Percentiles rank a stretch among this genome's conserved stretches.
These are phyloP conservation scores for Poa pratensis DNA, from an alignment of 176 grass and related monocot genomes.

Conservation along the genomic window DNA sequence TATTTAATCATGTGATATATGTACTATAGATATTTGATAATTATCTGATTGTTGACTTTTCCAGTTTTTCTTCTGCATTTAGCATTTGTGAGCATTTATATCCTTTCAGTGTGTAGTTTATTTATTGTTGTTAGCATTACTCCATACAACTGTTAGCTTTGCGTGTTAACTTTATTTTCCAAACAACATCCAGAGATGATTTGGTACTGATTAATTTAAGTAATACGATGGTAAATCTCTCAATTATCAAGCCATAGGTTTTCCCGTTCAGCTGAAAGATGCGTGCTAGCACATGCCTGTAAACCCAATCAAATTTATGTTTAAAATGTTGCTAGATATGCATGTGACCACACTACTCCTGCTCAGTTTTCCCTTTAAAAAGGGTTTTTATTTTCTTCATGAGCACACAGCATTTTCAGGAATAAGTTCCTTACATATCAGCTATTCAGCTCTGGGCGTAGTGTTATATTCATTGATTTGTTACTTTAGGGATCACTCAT, in stretches of 20 bases:
- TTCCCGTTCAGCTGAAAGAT: neutral
- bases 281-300: too few relatives aligned
- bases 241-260: neutral
- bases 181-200: neutral
- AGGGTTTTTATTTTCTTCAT: too few relatives aligned
- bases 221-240: constrained; percentile 4
- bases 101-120: neutral
- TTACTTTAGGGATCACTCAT: neutral
- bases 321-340: too few relatives aligned
- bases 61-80: neutral
- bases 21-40: neutral
- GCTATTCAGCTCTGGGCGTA: too few relatives aligned
- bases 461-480: neutral
- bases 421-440: too few relatives aligned
- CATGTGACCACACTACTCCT: neutral
- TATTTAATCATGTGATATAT: constrained; percentile 26
- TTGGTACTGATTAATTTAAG: neutral
- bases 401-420: too few relatives aligned
- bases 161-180: constrained; percentile 4
- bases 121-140: neutral
- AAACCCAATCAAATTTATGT: too few relatives aligned
- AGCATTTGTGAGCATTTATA: neutral
- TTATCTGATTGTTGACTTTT: neutral
- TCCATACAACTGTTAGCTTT: constrained; percentile 18
- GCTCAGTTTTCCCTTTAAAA: neutral